Conservation (phyloP, 768 basidiomycete genomes). For the Pholiota microspora region DNA sequence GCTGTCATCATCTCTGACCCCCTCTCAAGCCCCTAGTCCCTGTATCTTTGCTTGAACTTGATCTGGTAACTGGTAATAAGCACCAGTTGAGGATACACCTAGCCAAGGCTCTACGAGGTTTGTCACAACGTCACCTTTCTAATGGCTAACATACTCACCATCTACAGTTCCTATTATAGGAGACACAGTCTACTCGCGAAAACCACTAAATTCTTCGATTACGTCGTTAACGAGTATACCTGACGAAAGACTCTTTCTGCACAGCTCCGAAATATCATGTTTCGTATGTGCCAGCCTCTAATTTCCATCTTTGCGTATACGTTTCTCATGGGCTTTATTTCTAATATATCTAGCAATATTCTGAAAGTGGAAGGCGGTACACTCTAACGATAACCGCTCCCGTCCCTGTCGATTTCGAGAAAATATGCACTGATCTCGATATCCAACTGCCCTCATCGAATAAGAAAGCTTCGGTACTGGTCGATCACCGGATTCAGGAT, state of each 20-base stretch:
- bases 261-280: constrained; percentile 56
- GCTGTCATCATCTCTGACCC: constrained; percentile 4
- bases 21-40: constrained; percentile 38
- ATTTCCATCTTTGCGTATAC: too few species aligned
- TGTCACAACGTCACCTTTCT: too few species aligned
- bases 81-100: constrained; percentile 72
- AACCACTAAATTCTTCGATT: constrained; percentile 25
- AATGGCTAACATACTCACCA: too few species aligned
- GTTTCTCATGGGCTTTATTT: neutral
- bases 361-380: constrained; percentile 45
- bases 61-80: constrained; percentile 61
- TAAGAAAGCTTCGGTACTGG: neutral
- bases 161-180: constrained; percentile 64
- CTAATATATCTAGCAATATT: constrained; percentile 43
- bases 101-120: constrained; percentile 49
- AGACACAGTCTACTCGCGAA: constrained; percentile 50
- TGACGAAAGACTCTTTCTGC: constrained; percentile 54
- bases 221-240: constrained; percentile 29
- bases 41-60: constrained; percentile 54
- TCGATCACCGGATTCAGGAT: neutral
- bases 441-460: constrained; percentile 33
- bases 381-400: constrained; percentile 56
- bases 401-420: constrained; percentile 53
- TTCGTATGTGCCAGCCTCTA: constrained; percentile 52
- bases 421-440: constrained; percentile 43